phyloP scores from a whole-genome alignment of 1,139 yeast genomes.

The Yamadazyma buinensis region DNA sequence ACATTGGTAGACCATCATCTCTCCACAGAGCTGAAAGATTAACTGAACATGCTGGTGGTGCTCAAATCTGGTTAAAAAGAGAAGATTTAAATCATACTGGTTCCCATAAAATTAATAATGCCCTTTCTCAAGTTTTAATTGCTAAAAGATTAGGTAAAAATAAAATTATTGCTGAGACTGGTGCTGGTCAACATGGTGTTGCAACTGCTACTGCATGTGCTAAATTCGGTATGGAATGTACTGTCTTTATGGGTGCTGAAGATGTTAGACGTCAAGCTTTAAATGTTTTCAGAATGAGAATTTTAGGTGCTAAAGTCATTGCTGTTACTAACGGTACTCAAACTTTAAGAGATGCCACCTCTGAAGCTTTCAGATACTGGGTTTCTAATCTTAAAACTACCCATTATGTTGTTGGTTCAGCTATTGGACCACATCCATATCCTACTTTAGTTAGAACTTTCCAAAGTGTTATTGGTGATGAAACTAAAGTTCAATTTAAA shows the following conservation, averaged over 20 bases:
- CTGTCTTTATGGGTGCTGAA: conserved; percentile 99
- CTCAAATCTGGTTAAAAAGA: conserved; percentile 95
- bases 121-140: conserved; percentile 87
- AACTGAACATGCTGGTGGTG: conserved; percentile 90
- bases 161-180: conserved; percentile 95
- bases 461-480: conserved; percentile 96
- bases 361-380: conserved; percentile 96
- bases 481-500: conserved; percentile 87
- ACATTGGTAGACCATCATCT: conserved; percentile 95
- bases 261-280: conserved; percentile 98
- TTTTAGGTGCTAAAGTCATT: conserved; percentile 91
- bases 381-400: conserved; percentile 82
- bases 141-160: conserved; percentile 91
- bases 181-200: conserved; percentile 99
- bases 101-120: conserved; percentile 94
- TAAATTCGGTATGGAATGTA: conserved; percentile 91
- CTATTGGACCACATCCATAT: conserved; percentile 99
- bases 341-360: conserved; percentile 95
- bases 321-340: conserved; percentile 93
- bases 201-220: conserved; percentile 99
- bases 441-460: conserved; percentile 97
- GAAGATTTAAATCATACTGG: conserved; percentile 99
- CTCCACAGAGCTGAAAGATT: conserved; percentile 89
- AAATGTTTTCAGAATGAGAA: conserved; percentile 95
- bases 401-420: conserved; percentile 95